Percentiles rank a stretch among this genome's conserved stretches.
Evolutionary conservation across 75 land plant species (phyloP).

Genomic region (Adiantum capillusveneris): DNA sequence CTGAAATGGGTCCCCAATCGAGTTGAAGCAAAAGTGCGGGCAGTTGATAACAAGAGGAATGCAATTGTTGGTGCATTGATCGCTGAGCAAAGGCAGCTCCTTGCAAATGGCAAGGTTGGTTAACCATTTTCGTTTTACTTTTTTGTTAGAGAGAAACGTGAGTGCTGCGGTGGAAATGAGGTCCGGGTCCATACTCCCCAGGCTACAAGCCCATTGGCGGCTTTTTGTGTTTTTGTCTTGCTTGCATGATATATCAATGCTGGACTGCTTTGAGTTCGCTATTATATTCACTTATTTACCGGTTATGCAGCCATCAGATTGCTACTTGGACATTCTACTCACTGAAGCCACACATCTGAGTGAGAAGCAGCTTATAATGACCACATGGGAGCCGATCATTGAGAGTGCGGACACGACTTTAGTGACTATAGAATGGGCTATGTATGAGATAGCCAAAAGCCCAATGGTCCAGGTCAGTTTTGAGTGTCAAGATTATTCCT

Average conservation of each 20-base stretch:
- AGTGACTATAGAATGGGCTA: constrained; percentile 80
- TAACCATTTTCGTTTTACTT: too few relatives aligned
- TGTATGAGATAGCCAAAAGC: constrained; percentile 76
- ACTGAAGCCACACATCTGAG: constrained; percentile 47
- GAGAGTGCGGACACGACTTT: constrained; percentile 80
- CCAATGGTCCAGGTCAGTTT: constrained; percentile 54
- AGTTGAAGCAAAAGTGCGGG: constrained; percentile 39
- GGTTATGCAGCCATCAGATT: constrained; percentile 29
- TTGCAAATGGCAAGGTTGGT: constrained; percentile 42
- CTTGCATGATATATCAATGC: too few relatives aligned
- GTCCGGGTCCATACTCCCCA: too few relatives aligned
- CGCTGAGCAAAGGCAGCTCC: constrained; percentile 40
- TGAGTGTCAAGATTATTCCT: too few relatives aligned
- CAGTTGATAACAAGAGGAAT: constrained; percentile 23
- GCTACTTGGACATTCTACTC: constrained; percentile 55
- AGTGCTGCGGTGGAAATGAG: too few relatives aligned
- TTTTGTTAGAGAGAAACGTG: too few relatives aligned
- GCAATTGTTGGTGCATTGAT: constrained; percentile 58
- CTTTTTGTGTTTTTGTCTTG: too few relatives aligned
- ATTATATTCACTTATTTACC: too few relatives aligned
- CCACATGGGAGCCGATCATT: constrained; percentile 84
- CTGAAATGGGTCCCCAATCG: constrained; percentile 78
- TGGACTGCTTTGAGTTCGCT: too few relatives aligned
- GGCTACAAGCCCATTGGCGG: too few relatives aligned
- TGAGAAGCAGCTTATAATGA: constrained; percentile 46